Base-by-base conservation (phyloP, 768 basidiomycete genomes). In the Hericium rajendrae region DNA sequence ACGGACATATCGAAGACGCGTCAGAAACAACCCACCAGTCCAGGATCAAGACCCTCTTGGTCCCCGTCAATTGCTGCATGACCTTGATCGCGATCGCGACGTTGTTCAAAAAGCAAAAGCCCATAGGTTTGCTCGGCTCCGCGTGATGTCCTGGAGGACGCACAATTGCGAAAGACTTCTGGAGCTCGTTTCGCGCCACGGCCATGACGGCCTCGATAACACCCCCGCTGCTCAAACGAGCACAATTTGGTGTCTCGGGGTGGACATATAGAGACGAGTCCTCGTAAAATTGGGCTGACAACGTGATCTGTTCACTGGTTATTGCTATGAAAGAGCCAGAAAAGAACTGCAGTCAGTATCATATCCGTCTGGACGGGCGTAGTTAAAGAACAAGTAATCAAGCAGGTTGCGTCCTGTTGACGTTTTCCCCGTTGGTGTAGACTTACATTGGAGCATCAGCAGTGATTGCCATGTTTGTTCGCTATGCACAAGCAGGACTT, bases 101-200 rank as follows among this genome's bases (percentile, higher is more conserved):
- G 67, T 99, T 99, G 71, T 99, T 99, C 75, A 94, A 97, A 75
- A 99, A 97, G 71, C 97, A 98, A 70, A 99, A 99, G 1, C 97
- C 97, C 94, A 98, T 97, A 61, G 92, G 90, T 67, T 94, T 88
- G 62, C 97, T 91, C 4, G 97, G 97, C 68, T 99, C 97, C 6
- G 97, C 94, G 66, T 99, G 97, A 68, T 99, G 97, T 0, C 97
- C 97, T 0, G 97, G 97, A 12, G 97, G 97, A 54, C 97, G 82
- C 38, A 98, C 94, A 60, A 98, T 91, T 2, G 97, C 97, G 68
- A 99, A 88, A 0, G 89, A 78, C 69, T 94, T 97, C 65, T 86
- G 79, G 40, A 97, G 75, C 62, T 85, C 78, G 13, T 85, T 79
- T 38, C 83, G 82, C 37, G 91, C 94, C 48, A 98, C 94, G 4